Conservation (phyloP, 208 protist genomes). For the Trypanosoma cruzi region DNA sequence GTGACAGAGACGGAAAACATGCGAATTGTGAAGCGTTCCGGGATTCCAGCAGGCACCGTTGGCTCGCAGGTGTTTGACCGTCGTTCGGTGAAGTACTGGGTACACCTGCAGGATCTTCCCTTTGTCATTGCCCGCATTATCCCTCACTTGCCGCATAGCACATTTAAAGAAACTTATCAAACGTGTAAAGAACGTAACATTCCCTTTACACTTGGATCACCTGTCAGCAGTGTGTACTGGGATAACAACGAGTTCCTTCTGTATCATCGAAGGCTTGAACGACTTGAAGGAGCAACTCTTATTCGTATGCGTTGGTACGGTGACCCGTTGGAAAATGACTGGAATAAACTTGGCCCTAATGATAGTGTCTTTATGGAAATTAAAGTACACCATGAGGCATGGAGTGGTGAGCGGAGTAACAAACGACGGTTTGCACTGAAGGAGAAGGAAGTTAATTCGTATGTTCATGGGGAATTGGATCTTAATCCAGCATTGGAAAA, state of each 20-base stretch:
- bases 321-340: slow-evolving; percentile 74
- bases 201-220: slow-evolving; percentile 74
- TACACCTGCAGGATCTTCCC: slow-evolving; percentile 85
- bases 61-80: slow-evolving; percentile 90
- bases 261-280: slow-evolving; percentile 84
- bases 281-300: slow-evolving; percentile 81
- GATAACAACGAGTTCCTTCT: slow-evolving; percentile 89
- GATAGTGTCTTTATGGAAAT: slow-evolving; percentile 91
- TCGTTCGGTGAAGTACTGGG: slow-evolving; percentile 89
- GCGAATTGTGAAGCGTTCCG: slow-evolving; percentile 57
- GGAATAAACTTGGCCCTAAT: slow-evolving; percentile 56
- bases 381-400: slow-evolving; percentile 90
- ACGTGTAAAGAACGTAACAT: slow-evolving; percentile 51
- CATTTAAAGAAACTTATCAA: slow-evolving; percentile 84
- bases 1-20: slow-evolving; percentile 70
- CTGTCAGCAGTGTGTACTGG: slow-evolving; percentile 89
- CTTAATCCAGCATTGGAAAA: slow-evolving; percentile 74
- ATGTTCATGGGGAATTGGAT: slow-evolving; percentile 69
- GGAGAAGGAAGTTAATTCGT: slow-evolving; percentile 80
- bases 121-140: slow-evolving; percentile 92
- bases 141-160: slow-evolving; percentile 83
- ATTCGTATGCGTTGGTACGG: slow-evolving; percentile 92
- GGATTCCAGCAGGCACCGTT: slow-evolving; percentile 57
- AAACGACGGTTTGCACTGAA: slow-evolving; percentile 87
- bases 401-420: slow-evolving; percentile 88